Conservation (phyloP, 2,329 filamentous ascomycete genomes). For the Fusarium miscanthi region DNA sequence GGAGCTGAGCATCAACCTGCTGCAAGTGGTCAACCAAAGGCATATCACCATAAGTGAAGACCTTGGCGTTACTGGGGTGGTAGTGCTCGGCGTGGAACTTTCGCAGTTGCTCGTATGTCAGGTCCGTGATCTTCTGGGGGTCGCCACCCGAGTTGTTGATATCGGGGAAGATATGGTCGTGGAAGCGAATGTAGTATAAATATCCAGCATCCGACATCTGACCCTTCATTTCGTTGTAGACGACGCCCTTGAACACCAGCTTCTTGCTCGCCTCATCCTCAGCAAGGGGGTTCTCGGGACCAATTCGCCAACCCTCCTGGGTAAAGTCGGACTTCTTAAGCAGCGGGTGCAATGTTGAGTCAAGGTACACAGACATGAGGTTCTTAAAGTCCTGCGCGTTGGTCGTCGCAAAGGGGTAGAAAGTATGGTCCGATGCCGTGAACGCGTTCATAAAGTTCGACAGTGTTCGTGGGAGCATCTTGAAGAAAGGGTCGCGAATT, state of each 20-base stretch:
- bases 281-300: conserved; percentile 85
- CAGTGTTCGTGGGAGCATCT: conserved; percentile 97
- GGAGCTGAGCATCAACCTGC: conserved; percentile 80
- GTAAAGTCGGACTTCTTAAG: conserved; percentile 92
- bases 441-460: conserved; percentile 99
- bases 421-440: conserved; percentile 95
- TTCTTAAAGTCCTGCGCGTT: conserved; percentile 96
- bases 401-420: conserved; percentile 97
- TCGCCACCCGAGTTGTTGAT: conserved; percentile 98
- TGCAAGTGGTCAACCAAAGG: conserved; percentile 82
- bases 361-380: conserved; percentile 94
- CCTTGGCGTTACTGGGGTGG: conserved; percentile 95
- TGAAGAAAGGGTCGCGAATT: conserved; percentile 99
- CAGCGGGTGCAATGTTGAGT: conserved; percentile 90
- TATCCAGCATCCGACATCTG: conserved; percentile 98
- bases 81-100: conserved; percentile 94
- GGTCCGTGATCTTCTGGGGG: conserved; percentile 93
- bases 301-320: conserved; percentile 96
- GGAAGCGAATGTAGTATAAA: conserved; percentile 93
- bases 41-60: conserved; percentile 96
- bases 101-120: conserved; percentile 90
- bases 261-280: conserved; percentile 69
- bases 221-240: conserved; percentile 99
- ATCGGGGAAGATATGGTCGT: conserved; percentile 92
- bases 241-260: conserved; percentile 95